Evolutionary conservation across 768 basidiomycete genomes (phyloP).

Genomic region (Pleurotus citrinopileatus): DNA sequence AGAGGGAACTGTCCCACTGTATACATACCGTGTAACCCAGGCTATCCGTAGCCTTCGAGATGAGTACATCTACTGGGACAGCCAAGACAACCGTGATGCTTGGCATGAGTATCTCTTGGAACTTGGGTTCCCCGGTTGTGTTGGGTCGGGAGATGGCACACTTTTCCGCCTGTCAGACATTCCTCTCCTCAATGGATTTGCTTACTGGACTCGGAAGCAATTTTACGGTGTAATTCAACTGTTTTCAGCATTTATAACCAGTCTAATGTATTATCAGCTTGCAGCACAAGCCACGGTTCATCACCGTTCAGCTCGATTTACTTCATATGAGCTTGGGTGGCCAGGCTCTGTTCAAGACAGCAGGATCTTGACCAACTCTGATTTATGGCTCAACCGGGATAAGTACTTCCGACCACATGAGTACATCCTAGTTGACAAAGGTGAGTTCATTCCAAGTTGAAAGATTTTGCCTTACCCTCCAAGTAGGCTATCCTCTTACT

Average conservation of each 20-base stretch:
- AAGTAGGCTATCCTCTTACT: slow-evolving; percentile 21
- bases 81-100: no score
- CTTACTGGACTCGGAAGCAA: slow-evolving; percentile 11
- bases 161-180: slow-evolving; percentile 2
- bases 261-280: no score
- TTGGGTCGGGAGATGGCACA: slow-evolving; percentile 15
- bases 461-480: not conserved
- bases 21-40: no score
- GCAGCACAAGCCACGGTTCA: slow-evolving; percentile 17
- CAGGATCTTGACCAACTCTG: slow-evolving; percentile 17
- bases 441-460: slow-evolving; percentile 8
- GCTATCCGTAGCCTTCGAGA: no score
- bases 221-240: slow-evolving; percentile 1
- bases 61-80: no score
- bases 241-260: slow-evolving; percentile 12
- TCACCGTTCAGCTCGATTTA: slow-evolving; percentile 14
- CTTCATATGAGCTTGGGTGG: slow-evolving; percentile 21
- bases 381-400: slow-evolving; percentile 18
- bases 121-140: slow-evolving; percentile 15
- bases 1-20: no score
- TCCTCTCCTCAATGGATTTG: slow-evolving; percentile 10
- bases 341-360: slow-evolving; percentile 20
- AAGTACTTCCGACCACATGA: slow-evolving; percentile 17
- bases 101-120: not conserved
- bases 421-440: slow-evolving; percentile 22